phyloP scores from a whole-genome alignment of 2,329 filamentous ascomycete genomes.

The Chalara sp. region DNA sequence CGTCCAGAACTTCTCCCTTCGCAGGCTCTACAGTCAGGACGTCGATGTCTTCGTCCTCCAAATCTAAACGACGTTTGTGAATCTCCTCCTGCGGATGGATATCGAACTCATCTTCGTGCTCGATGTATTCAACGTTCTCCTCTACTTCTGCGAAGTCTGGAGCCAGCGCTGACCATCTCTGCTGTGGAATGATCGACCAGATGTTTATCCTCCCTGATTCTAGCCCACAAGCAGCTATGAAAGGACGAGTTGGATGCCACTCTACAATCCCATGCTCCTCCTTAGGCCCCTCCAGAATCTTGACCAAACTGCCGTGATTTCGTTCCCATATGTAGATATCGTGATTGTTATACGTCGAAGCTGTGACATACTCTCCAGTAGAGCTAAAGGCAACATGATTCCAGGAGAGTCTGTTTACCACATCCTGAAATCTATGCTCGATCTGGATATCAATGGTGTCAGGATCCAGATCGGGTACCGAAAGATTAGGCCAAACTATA shows the following conservation, averaged over 20 bases:
- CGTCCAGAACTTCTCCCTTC: slow-evolving; percentile 51
- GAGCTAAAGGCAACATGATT: slow-evolving; percentile 95
- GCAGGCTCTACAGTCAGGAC: slow-evolving; percentile 70
- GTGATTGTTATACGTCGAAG: slow-evolving; percentile 96
- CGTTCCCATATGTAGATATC: slow-evolving; percentile 99
- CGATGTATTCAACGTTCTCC: slow-evolving; percentile 95
- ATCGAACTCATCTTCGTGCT: slow-evolving; percentile 95
- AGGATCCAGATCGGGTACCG: slow-evolving; percentile 62
- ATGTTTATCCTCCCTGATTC: slow-evolving; percentile 92
- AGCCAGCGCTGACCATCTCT: slow-evolving; percentile 94
- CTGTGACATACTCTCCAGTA: slow-evolving; percentile 90
- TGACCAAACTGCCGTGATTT: slow-evolving; percentile 84
- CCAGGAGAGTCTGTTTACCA: slow-evolving; percentile 92
- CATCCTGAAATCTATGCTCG: slow-evolving; percentile 97
- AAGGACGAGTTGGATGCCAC: slow-evolving; percentile 85
- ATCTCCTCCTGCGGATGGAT: slow-evolving; percentile 94
- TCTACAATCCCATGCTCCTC: slow-evolving; percentile 96
- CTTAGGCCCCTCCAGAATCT: slow-evolving; percentile 93
- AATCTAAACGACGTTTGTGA: slow-evolving; percentile 80
- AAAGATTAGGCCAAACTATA: slow-evolving; percentile 76
- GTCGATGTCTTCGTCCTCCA: slow-evolving; percentile 90
- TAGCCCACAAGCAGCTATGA: slow-evolving; percentile 85
- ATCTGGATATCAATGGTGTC: slow-evolving; percentile 84
- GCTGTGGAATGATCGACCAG: slow-evolving; percentile 91
- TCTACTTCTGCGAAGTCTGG: slow-evolving; percentile 97